Evolutionary conservation across 345 rosid genomes (phyloP), one percentile per base, ranked within the genome.

Genomic region (Brassica incana): DNA sequence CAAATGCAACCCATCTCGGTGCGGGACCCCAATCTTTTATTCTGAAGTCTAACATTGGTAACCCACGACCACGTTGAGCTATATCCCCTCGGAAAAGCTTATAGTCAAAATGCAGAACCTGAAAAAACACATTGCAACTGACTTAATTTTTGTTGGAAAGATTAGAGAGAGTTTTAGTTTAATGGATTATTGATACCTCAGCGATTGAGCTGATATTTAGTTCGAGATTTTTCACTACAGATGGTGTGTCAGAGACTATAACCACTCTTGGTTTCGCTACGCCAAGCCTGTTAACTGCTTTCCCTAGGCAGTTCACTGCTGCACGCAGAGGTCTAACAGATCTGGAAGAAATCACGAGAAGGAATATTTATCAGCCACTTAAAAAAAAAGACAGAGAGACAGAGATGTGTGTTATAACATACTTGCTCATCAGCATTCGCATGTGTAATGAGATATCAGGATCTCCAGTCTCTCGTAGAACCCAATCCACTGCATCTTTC

Each of bases 1-100:
- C 99, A 87, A 95, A 91, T 15, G 99, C 99, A 80, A 91, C 98
- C 98, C 99, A 95, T 83, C 98, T 85, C 10, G 99, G 99, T 62
- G 98, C 97, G 6, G 98, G 98, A 14, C 99, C 99, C 98, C 99
- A 95, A 81, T 95, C 98, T 83, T 86, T 95, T 70, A 80, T 86
- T 83, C 98, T 88, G 76, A 91, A 95, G 60, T 85, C 96, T 76
- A 86, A 64, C 77, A 59, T 86, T 11, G 75, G 83, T 64, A 83
- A 76, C 18, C 81, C 79, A 35, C 84, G 87, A 10, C 76, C 85
- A 59, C 72, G 73, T 29, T 29, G 79, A 58, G 92, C 82, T 29
- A 91, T 84, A 20, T 81, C 87, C 52, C 98, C 98, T 77, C 74
- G 83, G 86, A 83, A 95, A 77, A 60, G 78, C 83, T 88, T 86